Evolutionary conservation across 805 yeast species (phyloP).

Genomic region (Ogataea ramenticola): DNA sequence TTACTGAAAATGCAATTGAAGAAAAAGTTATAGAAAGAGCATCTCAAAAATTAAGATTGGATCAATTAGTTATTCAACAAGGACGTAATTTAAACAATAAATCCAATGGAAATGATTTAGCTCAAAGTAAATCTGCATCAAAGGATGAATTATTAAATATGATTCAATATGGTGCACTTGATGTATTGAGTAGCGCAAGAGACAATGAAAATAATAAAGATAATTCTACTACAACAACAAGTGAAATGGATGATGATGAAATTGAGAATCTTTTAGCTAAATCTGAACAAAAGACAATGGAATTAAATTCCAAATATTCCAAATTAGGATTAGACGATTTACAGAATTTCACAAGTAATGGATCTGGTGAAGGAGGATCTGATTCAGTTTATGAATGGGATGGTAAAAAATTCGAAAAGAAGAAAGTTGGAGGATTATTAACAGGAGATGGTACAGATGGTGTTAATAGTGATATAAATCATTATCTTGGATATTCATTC

Average conservation of each 20-base stretch:
- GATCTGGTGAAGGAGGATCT: constrained; percentile 14
- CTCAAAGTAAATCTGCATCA: constrained; percentile 34
- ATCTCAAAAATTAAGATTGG: constrained; percentile 69
- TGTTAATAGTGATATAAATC: not conserved
- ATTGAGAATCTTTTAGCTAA: constrained; percentile 52
- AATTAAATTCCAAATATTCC: constrained; percentile 55
- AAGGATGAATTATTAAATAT: constrained; percentile 71
- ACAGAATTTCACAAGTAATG: constrained; percentile 63
- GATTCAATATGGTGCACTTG: constrained; percentile 81
- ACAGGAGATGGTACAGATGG: constrained; percentile 28
- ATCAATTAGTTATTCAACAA: constrained; percentile 78
- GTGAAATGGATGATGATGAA: constrained; percentile 44
- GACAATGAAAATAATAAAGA: constrained; percentile 14
- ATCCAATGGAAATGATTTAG: constrained; percentile 16
- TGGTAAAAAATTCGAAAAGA: constrained; percentile 74
- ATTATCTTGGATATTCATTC: constrained; percentile 44
- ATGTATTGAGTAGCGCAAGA: constrained; percentile 35
- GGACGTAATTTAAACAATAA: constrained; percentile 29
- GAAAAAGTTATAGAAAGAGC: constrained; percentile 79
- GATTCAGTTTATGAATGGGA: constrained; percentile 78
- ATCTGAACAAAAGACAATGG: constrained; percentile 58
- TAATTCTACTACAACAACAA: too few species aligned
- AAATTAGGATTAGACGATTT: constrained; percentile 69
- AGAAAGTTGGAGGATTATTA: constrained; percentile 35
- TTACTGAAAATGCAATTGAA: constrained; percentile 78